Evolutionary conservation across 306 rosid genomes (phyloP), one percentile per base, ranked within the genome.

Genomic region (Sicyos baderoa): DNA sequence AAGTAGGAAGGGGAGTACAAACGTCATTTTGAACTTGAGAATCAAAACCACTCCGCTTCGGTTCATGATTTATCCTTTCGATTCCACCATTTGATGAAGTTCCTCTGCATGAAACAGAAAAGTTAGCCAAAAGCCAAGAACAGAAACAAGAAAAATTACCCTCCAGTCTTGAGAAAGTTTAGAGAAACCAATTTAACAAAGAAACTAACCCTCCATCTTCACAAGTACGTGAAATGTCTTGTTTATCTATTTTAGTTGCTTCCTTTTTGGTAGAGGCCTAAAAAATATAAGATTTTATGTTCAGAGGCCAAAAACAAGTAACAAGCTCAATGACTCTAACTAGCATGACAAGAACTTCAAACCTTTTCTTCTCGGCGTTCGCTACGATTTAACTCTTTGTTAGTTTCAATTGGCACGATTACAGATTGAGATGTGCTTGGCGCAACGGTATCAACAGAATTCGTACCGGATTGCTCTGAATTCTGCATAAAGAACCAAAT

Each of bases 1-100:
- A 44, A 62, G 76, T 17, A 50, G 87, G 87, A 12, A 78, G 77
- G 48, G 99, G 96, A 9, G 99, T 88, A 84, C 85, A 82, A 51
- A 76, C 90, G 72, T 82, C 90, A 54, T 76, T 86, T 75, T 63
- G 80, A 60, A 70, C 78, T 59, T 81, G 85, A 82, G 23, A 71
- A 21, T 19, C 45, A 27, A 68, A 45, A 62, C 70, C 71, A 44
- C 59, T 22, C 47, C 25, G 70, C 75, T 56, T 78, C 62, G 70
- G 73, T 17, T 51, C 64, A 14, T 16, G 12, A 6, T 21, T 66
- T 27, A 56, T 57, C 4, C 1, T 18, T 54, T 54, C 50, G 47
- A 49, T 54, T 58, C 19, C 60, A n/a, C 25, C 71, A 25, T 68
- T 72, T 10, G 70, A 59, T 59, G 92, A 73, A 70, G 67, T 73